Evolutionary conservation across 2,329 filamentous ascomycete species (phyloP).

Genomic region (Orbilia javanica): DNA sequence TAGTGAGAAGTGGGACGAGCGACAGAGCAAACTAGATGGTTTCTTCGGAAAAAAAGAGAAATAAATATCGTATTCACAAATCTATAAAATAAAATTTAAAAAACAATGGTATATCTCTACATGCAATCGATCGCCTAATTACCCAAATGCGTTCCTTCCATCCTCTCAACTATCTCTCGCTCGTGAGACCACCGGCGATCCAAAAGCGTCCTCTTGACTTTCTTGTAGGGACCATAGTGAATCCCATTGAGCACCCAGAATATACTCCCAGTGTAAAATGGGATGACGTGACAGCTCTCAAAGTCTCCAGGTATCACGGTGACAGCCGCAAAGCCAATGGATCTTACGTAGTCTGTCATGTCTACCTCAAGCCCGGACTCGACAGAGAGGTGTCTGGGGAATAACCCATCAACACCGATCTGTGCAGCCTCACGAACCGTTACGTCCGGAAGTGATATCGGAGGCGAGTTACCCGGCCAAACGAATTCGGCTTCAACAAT

Average conservation of each 20-base stretch:
- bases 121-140: no score
- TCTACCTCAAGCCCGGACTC: no score
- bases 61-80: background rate
- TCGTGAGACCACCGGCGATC: no score
- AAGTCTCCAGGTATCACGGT: no score
- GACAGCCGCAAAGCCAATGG: background rate
- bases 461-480: background rate
- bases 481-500: background rate
- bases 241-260: background rate
- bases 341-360: no score
- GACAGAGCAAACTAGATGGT: constrained; percentile 79
- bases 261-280: background rate
- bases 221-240: background rate
- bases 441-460: background rate
- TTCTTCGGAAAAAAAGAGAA: constrained; percentile 73
- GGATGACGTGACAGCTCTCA: no score
- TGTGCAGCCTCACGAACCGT: background rate
- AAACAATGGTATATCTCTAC: no score
- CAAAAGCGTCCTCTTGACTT: background rate
- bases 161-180: background rate
- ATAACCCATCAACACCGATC: background rate
- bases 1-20: constrained; percentile 79
- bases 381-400: no score
- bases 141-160: background rate
- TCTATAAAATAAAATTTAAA: no score